Conservation (phyloP, 345 rosid genomes). For the Lepidium aucheri region DNA sequence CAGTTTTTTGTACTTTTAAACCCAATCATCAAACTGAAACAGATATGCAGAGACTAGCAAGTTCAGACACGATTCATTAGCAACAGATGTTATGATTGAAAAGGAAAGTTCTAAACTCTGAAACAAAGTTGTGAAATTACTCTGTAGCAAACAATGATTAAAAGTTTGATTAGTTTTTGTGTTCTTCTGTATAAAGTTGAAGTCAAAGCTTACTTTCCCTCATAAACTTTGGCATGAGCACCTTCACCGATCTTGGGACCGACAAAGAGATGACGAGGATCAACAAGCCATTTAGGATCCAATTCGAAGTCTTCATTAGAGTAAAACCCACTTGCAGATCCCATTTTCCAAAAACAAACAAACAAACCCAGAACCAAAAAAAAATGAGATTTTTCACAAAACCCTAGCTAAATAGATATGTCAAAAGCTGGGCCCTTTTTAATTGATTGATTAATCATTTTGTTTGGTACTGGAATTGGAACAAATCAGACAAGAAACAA, state of each 20-base stretch:
- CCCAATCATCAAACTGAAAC: neutral
- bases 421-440: constrained; percentile 16
- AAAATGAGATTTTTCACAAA: neutral
- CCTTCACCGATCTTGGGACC: constrained; percentile 99
- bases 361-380: constrained; percentile 1
- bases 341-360: constrained; percentile 36
- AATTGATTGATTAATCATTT: constrained; percentile 19
- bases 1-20: neutral
- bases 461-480: constrained; percentile 11
- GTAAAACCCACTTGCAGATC: constrained; percentile 68
- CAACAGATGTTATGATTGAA: neutral
- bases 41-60: neutral
- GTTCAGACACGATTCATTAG: neutral
- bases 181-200: neutral
- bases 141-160: constrained; percentile 3
- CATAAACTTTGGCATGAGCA: constrained; percentile 97
- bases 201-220: constrained; percentile 83
- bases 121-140: neutral
- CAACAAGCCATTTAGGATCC: constrained; percentile 85
- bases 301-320: constrained; percentile 47
- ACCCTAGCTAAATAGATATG: constrained; percentile 7
- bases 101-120: neutral
- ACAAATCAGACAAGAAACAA: constrained; percentile 1
- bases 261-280: constrained; percentile 84
- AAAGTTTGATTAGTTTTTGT: neutral